These are phyloP conservation scores for Talaromyces sp. DNA, from an alignment of 2,329 filamentous ascomycete genomes.

Conservation along the genomic window DNA sequence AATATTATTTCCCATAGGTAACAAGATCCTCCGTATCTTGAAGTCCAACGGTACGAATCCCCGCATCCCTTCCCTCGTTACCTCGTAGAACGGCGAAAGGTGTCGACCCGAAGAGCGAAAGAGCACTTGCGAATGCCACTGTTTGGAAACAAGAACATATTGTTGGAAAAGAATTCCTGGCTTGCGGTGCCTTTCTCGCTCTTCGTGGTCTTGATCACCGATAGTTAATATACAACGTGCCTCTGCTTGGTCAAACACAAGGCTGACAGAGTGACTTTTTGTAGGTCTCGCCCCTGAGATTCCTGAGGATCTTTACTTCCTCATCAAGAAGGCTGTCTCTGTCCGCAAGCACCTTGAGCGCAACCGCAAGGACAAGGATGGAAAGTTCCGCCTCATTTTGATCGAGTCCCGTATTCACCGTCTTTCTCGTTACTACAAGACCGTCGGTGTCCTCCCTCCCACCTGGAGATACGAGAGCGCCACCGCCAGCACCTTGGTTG, in stretches of 20 bases:
- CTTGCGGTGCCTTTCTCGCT: not conserved
- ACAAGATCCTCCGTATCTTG: constrained; percentile 99
- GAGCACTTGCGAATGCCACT: not conserved
- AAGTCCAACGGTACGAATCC: constrained; percentile 82
- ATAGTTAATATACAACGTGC: constrained; percentile 38
- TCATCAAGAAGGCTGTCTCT: constrained; percentile 99
- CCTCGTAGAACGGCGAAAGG: constrained; percentile 7
- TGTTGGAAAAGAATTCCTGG: not conserved
- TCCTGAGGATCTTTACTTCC: constrained; percentile 99
- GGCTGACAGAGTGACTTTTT: constrained; percentile 85
- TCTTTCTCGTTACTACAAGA: constrained; percentile 99
- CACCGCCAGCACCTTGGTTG: constrained; percentile 89
- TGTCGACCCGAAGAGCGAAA: not conserved
- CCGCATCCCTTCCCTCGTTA: constrained; percentile 11
- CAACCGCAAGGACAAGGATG: constrained; percentile 99
- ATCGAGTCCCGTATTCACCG: constrained; percentile 99
- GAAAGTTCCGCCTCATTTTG: constrained; percentile 99
- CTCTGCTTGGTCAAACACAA: constrained; percentile 71
- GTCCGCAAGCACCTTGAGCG: constrained; percentile 99
- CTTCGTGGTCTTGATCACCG: not conserved
- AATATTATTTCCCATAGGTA: constrained; percentile 58
- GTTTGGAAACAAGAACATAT: not conserved
- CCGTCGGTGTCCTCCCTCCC: constrained; percentile 73
- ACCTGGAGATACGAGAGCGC: constrained; percentile 99
- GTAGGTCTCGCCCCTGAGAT: constrained; percentile 97